These are phyloP conservation scores for Arthrobotrys megalospora DNA, from an alignment of 2,329 filamentous ascomycete genomes.

Conservation along the genomic window DNA sequence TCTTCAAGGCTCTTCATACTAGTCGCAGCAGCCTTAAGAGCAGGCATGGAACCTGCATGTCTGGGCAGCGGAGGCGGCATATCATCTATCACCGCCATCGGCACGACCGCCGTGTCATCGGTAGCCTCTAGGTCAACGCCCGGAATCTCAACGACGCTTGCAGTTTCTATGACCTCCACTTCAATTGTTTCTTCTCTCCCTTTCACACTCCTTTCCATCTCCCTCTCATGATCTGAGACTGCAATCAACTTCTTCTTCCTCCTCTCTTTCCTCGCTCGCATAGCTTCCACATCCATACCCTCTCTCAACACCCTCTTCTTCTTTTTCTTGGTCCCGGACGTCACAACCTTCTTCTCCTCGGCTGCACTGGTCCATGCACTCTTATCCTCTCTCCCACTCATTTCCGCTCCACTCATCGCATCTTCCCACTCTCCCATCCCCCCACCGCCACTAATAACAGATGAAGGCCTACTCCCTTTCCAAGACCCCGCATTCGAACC, in stretches of 20 bases:
- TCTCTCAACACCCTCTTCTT: conserved; percentile 62
- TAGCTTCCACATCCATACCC: conserved; percentile 62
- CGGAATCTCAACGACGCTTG: conserved; percentile 42
- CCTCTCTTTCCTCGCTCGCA: conserved; percentile 48
- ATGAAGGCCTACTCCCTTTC: conserved; percentile 48
- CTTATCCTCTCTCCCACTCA: conserved; percentile 60
- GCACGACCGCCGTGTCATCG: conserved; percentile 44
- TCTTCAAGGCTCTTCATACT: conserved; percentile 54
- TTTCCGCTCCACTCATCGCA: conserved; percentile 54
- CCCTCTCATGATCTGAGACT: conserved; percentile 41
- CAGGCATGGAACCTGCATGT: conserved; percentile 37
- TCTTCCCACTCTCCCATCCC: conserved; percentile 61
- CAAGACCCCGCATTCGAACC: conserved; percentile 57
- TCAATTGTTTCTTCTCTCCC: conserved; percentile 47
- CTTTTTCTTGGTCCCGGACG: conserved; percentile 61
- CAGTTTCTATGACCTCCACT: conserved; percentile 41
- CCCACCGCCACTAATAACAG: conserved; percentile 46
- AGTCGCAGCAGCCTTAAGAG: conserved; percentile 15
- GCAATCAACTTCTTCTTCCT: conserved; percentile 54
- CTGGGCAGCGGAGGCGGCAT: conserved; percentile 41
- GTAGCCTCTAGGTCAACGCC: conserved; percentile 43
- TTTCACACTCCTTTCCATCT: conserved; percentile 50
- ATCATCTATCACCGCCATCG: conserved; percentile 29
- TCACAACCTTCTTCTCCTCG: conserved; percentile 61
- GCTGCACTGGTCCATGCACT: conserved; percentile 63